Conservation (phyloP, 768 basidiomycete species). For the Saitozyma podzolica region DNA sequence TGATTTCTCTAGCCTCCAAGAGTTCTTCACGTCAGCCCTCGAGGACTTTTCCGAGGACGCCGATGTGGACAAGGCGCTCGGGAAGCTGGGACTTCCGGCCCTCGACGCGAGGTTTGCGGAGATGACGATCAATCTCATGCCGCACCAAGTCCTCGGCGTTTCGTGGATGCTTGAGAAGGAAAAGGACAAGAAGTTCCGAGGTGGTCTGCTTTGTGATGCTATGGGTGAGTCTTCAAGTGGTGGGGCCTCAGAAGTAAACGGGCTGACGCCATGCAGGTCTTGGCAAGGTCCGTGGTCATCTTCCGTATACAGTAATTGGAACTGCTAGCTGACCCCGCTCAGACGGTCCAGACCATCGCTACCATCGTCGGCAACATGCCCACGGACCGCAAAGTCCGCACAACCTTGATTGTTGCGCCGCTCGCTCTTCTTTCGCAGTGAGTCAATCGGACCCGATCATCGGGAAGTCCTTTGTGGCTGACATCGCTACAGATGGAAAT, state of each 20-base stretch:
- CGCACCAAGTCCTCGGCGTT: constrained; percentile 68
- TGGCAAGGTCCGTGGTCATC: constrained; percentile 2
- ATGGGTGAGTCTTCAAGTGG: constrained; percentile 62
- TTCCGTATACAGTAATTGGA: not conserved
- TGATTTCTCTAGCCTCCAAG: constrained; percentile 22
- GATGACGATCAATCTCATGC: constrained; percentile 65
- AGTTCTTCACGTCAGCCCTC: constrained; percentile 41
- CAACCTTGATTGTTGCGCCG: constrained; percentile 69
- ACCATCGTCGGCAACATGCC: constrained; percentile 62
- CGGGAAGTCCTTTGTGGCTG: not conserved
- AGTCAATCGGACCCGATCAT: not conserved
- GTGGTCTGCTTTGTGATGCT: constrained; percentile 58
- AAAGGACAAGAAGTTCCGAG: constrained; percentile 27
- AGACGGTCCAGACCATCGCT: constrained; percentile 62
- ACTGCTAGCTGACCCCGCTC: constrained; percentile 12
- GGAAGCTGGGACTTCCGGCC: constrained; percentile 59
- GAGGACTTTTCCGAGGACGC: constrained; percentile 55
- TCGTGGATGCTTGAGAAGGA: constrained; percentile 69
- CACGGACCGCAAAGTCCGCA: constrained; percentile 59
- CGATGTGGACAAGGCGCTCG: constrained; percentile 62
- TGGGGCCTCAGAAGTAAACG: not conserved
- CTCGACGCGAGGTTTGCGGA: constrained; percentile 61
- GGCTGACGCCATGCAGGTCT: not conserved
- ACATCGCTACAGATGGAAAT: constrained; percentile 11
- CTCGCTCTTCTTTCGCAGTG: constrained; percentile 66